phyloP scores from a whole-genome alignment of 192 early-diverging fungal species.

The Mortierella alpina region DNA sequence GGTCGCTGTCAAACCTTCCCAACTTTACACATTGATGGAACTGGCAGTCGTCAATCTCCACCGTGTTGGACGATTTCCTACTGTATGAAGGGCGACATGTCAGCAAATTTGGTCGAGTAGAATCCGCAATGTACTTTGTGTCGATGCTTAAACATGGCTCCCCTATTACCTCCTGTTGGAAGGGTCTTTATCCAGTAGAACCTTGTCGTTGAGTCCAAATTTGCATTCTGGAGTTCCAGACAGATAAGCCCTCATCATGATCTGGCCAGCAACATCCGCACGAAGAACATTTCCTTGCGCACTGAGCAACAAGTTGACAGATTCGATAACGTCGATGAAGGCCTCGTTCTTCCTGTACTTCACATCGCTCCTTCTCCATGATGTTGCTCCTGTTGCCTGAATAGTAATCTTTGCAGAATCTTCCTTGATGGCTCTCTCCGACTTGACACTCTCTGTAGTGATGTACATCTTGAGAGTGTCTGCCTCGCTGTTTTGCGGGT shows the following conservation, averaged over 20 bases:
- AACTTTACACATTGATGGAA: constrained; percentile 99
- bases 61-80: constrained; percentile 64
- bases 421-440: constrained; percentile 69
- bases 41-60: constrained; percentile 97
- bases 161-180: constrained; percentile 38
- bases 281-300: constrained; percentile 83
- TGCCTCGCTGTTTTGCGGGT: constrained; percentile 87
- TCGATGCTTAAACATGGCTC: too few relatives aligned
- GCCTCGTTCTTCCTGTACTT: constrained; percentile 98
- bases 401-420: constrained; percentile 87
- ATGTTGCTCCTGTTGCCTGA: constrained; percentile 95
- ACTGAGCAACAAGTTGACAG: constrained; percentile 92
- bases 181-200: constrained; percentile 85
- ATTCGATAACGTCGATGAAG: constrained; percentile 95
- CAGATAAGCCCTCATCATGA: constrained; percentile 55
- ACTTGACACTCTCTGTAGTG: constrained; percentile 87
- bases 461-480: constrained; percentile 89
- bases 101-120: too few relatives aligned
- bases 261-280: constrained; percentile 48
- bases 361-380: constrained; percentile 94
- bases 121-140: too few relatives aligned
- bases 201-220: constrained; percentile 92
- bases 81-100: too few relatives aligned
- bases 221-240: constrained; percentile 98
- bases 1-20: constrained; percentile 90